Percentiles rank a stretch among this genome's conserved stretches.
Conservation (phyloP, 1,284 basidiomycete species). For the Trichosporon asahii region DNA sequence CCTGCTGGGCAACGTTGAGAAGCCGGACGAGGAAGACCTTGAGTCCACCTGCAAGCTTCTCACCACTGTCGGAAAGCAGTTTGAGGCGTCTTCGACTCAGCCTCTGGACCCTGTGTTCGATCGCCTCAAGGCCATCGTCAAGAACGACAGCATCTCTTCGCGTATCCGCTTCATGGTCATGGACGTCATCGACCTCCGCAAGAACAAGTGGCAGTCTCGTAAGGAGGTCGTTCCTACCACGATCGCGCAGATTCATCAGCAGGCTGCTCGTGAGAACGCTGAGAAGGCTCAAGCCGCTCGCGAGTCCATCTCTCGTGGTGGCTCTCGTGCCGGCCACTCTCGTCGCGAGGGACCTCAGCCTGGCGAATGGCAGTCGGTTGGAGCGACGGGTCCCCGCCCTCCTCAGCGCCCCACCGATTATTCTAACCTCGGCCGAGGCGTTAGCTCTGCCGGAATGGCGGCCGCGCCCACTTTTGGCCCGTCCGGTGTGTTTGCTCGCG, state of each 20-base stretch:
- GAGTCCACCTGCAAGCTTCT: constrained; percentile 92
- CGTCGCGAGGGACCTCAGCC: constrained; percentile 58
- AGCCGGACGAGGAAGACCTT: constrained; percentile 96
- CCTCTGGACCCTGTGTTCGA: constrained; percentile 92
- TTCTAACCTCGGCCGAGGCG: constrained; percentile 70
- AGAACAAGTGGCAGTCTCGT: constrained; percentile 74
- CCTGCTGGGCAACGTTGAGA: constrained; percentile 83
- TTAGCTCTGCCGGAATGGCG: constrained; percentile 76
- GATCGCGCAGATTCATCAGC: constrained; percentile 82
- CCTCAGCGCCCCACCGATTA: constrained; percentile 67
- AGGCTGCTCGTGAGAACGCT: constrained; percentile 69
- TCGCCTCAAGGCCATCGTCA: constrained; percentile 76
- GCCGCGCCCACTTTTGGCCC: constrained; percentile 70
- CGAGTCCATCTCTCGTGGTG: constrained; percentile 66
- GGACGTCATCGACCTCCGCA: constrained; percentile 85
- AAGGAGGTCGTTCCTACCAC: constrained; percentile 76
- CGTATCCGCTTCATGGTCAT: constrained; percentile 94
- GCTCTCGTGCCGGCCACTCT: constrained; percentile 76
- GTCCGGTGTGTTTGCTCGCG: constrained; percentile 71
- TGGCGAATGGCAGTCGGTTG: constrained; percentile 87
- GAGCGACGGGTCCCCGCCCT: constrained; percentile 55
- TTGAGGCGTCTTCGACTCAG: constrained; percentile 68
- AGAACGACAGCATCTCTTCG: constrained; percentile 70
- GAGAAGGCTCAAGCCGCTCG: constrained; percentile 62
- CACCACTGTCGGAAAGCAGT: constrained; percentile 76